Conservation (phyloP, 2,329 filamentous ascomycete genomes). For the Colletotrichum endophyticum region DNA sequence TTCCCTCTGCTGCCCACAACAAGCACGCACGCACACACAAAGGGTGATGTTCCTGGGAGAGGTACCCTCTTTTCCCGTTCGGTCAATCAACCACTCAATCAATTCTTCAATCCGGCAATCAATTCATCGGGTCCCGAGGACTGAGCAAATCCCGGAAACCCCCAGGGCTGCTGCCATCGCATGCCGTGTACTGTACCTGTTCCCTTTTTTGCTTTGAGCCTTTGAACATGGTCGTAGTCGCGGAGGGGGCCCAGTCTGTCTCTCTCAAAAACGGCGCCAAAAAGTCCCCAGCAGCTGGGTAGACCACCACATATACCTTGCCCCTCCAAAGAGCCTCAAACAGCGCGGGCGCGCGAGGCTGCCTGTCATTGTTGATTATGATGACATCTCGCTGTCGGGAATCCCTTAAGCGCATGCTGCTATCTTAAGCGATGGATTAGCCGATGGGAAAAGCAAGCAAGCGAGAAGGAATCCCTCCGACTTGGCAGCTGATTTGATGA, state of each 20-base stretch:
- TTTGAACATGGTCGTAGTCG: no score
- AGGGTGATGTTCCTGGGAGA: background rate
- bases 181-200: no score
- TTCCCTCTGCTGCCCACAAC: no score
- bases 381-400: background rate
- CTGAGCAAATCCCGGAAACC: background rate
- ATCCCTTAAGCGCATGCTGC: background rate
- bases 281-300: background rate
- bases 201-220: no score
- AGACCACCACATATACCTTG: no score
- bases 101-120: background rate
- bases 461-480: background rate
- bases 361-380: no score
- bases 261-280: background rate
- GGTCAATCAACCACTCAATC: background rate
- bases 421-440: constrained; percentile 8
- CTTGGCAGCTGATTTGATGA: background rate
- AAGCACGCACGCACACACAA: no score
- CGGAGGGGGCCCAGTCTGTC: background rate
- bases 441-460: constrained; percentile 2
- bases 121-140: background rate
- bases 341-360: no score
- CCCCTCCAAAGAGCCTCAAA: no score
- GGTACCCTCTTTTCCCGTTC: background rate
- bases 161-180: background rate